Evolutionary conservation across 2,329 filamentous ascomycete species (phyloP).

Genomic region (Colletotrichum sp.): DNA sequence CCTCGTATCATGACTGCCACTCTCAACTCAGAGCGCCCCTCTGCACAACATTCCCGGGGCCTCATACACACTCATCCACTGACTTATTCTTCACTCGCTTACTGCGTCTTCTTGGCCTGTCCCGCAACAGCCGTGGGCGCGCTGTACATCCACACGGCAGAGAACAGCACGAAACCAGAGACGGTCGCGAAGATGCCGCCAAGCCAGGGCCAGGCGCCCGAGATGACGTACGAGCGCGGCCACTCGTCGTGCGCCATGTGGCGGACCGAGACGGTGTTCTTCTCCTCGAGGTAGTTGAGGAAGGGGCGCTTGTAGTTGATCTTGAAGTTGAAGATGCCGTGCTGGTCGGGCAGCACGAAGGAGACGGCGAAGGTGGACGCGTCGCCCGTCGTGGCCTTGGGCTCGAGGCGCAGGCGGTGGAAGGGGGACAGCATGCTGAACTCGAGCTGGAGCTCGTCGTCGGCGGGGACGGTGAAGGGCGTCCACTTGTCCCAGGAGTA

Average conservation of each 20-base stretch:
- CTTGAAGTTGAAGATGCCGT: conserved; percentile 98
- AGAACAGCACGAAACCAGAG: conserved; percentile 83
- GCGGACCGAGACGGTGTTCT: conserved; percentile 90
- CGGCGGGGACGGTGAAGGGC: conserved; percentile 72
- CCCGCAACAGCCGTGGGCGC: conserved; percentile 44
- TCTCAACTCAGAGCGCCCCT: neutral
- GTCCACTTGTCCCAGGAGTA: conserved; percentile 76
- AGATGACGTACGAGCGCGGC: conserved; percentile 88
- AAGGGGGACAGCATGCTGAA: conserved; percentile 99
- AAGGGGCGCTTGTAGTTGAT: conserved; percentile 98
- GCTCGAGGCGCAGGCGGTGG: conserved; percentile 79
- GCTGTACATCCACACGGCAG: conserved; percentile 84
- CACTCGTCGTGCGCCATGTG: conserved; percentile 99
- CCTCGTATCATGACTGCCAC: neutral
- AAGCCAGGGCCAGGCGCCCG: conserved; percentile 93
- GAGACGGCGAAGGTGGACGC: conserved; percentile 75
- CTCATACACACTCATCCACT: neutral
- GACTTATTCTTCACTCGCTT: conserved; percentile 1
- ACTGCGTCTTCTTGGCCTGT: conserved; percentile 54
- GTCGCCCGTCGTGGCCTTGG: conserved; percentile 62
- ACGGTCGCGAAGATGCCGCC: conserved; percentile 85
- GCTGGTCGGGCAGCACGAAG: conserved; percentile 91
- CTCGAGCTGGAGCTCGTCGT: conserved; percentile 87
- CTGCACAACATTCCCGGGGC: neutral
- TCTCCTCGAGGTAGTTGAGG: conserved; percentile 88